These are phyloP conservation scores for Wickerhamiella nectarea DNA, from an alignment of 805 yeast genomes.

Conservation along the genomic window DNA sequence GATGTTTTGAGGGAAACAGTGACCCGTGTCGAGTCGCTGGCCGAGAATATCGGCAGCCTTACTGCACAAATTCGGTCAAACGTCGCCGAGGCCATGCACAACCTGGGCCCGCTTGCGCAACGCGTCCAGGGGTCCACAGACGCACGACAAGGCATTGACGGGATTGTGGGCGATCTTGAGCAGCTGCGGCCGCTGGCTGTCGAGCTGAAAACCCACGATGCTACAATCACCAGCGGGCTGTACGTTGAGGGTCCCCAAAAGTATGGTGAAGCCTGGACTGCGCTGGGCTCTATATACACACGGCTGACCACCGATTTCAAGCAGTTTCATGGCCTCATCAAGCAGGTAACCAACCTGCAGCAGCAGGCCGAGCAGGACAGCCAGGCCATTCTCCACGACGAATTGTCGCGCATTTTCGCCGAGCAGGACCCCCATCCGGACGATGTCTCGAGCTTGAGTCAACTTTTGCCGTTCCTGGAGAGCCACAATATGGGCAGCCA, in stretches of 20 bases:
- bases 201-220: conserved; percentile 43
- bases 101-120: conserved; percentile 59
- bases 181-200: not conserved
- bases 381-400: not conserved
- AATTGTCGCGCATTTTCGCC: conserved; percentile 1
- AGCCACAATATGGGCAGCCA: not conserved
- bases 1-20: conserved; percentile 69
- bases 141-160: not conserved
- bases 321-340: conserved; percentile 1
- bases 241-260: conserved; percentile 20
- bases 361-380: not conserved
- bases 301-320: not conserved
- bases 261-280: conserved; percentile 30
- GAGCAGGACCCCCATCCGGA: not conserved
- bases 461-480: not conserved
- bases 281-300: conserved; percentile 16
- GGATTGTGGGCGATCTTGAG: not conserved
- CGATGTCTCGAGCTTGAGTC: conserved; percentile 1
- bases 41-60: conserved; percentile 44
- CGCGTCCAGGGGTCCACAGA: conserved; percentile 38
- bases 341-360: not conserved
- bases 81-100: conserved; percentile 41
- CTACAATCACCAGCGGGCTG: conserved; percentile 21
- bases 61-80: conserved; percentile 36
- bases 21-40: conserved; percentile 40